Base-by-base conservation (phyloP, 441 rosid species). In the Gossypium gossypioides region DNA sequence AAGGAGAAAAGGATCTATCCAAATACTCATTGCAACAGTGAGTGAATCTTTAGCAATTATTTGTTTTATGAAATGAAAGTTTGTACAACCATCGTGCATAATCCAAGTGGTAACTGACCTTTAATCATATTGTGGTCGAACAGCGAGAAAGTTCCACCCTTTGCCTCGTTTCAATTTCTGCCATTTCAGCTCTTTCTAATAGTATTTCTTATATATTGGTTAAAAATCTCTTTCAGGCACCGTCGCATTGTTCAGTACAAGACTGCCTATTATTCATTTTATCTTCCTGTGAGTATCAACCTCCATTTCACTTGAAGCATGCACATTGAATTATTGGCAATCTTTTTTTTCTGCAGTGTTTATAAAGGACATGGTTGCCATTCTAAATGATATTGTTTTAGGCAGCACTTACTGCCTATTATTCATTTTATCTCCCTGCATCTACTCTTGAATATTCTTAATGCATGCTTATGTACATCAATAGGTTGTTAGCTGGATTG, bases 1-100 rank as follows among this genome's bases (percentile, higher is more conserved):
- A 91, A 82, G 93, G 97, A 62, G 92, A 91, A 81, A 88, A 89
- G 76, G 93, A 93, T 82, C 75, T 93, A 72, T 81, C 93, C 64
- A 89, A 89, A 74, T 92, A 86, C 82, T 81, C 86, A 1, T 69
- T 85, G 81, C 79, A 89, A 4, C 80, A 86, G 97, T 92, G 74
- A 89, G 95, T 87, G 32, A 44, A 81, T 22, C 63, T 19, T 61
- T 50, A 27, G 10, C 51, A 19, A 34, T 32, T 50, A 34, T 50
- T 21, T 63, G 4, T 72, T 44, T 22, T 32, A 15, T 34, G 69
- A 40, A 46, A 72, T n/a, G 1, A 25, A 61, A 48, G 24, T 7
- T 10, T n/a, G 6, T 40, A 10, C 1, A 29, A n/a, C 37, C 16
- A 22, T 15, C n/a, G 21, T 5, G 27, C 9, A 4, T 4, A 37